phyloP scores from a whole-genome alignment of 371 early-diverging fungal genomes.

The Circinella umbellata region DNA sequence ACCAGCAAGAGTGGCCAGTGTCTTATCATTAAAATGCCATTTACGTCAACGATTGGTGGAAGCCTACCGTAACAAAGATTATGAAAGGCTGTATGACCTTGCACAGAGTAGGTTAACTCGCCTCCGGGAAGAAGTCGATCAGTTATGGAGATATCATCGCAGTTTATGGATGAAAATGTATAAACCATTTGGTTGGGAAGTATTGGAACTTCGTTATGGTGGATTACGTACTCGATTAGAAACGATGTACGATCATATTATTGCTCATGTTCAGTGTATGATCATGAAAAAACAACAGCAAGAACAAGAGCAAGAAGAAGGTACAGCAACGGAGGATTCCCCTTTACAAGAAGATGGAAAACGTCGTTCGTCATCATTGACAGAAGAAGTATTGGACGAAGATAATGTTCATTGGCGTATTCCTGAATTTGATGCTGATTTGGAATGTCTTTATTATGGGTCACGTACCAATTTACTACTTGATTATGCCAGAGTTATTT shows the following conservation, averaged over 20 bases:
- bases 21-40: slow-evolving; percentile 70
- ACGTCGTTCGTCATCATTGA: slow-evolving; percentile 14
- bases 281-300: slow-evolving; percentile 35
- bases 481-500: slow-evolving; percentile 72
- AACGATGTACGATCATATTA: slow-evolving; percentile 76
- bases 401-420: slow-evolving; percentile 51
- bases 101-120: slow-evolving; percentile 53
- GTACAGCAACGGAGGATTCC: neutral
- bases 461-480: slow-evolving; percentile 66
- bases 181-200: slow-evolving; percentile 89
- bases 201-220: slow-evolving; percentile 84
- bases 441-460: slow-evolving; percentile 66
- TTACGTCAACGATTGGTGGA: slow-evolving; percentile 66
- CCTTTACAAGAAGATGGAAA: neutral
- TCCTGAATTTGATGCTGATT: slow-evolving; percentile 72
- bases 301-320: slow-evolving; percentile 12
- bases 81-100: slow-evolving; percentile 48
- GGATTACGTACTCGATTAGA: slow-evolving; percentile 73
- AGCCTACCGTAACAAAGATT: slow-evolving; percentile 67
- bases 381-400: slow-evolving; percentile 41
- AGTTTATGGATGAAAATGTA: slow-evolving; percentile 76
- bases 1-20: slow-evolving; percentile 71
- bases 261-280: slow-evolving; percentile 59
- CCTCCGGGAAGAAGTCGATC: slow-evolving; percentile 67
- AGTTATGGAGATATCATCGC: slow-evolving; percentile 82